Base-by-base conservation (phyloP, 2,329 filamentous ascomycete species). In the Coniochaeta sp. region DNA sequence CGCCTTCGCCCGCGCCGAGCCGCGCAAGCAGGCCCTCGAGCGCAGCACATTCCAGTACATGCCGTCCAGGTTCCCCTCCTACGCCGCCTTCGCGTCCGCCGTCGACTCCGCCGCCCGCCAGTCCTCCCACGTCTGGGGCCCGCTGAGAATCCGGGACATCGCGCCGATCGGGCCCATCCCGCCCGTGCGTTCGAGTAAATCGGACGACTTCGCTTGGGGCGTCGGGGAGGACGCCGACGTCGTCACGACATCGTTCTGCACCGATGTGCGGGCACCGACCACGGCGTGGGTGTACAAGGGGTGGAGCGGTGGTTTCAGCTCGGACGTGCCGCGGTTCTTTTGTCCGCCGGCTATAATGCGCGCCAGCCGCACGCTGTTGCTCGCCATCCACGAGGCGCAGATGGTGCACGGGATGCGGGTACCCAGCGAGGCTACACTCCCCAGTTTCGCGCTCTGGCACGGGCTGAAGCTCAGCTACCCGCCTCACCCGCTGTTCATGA, bases 11-110 rank as follows among this genome's bases (percentile, higher is more conserved):
- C 72, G 73, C 52, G 67, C 72, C 33, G 74, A 80, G 59, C 79
- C 80, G 0, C 70, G 79, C 33, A 81, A 81, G 60, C 73, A 80
- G 32, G 68, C 81, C 7, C 81, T 80, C 73, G 80, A 83, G 61
- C 74, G 79, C 30, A 76, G 78, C 59, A 74, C 74, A 53, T 74
- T 76, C 28, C 78, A 76, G 64, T 81, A 81, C 62, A 69, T 81
- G 51, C 78, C 78, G 4, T 65, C 66, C 45, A 61, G 75, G 18
- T 77, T 81, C 55, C 76, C 77, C 49, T 65, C 68, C 47, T 82
- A 73, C 57, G 61, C 71, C 20, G 62, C 69, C 4, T 75, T 74
- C 58, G 63, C 71, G 42, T 10, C 22, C n/a, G 52, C 56, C 32
- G 60, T 63, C 31, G 52, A 65, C 55, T 35, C 48, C 27, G 57